Base-by-base conservation (phyloP, 176 grass and related monocot genomes). In the Guadua angustifolia region DNA sequence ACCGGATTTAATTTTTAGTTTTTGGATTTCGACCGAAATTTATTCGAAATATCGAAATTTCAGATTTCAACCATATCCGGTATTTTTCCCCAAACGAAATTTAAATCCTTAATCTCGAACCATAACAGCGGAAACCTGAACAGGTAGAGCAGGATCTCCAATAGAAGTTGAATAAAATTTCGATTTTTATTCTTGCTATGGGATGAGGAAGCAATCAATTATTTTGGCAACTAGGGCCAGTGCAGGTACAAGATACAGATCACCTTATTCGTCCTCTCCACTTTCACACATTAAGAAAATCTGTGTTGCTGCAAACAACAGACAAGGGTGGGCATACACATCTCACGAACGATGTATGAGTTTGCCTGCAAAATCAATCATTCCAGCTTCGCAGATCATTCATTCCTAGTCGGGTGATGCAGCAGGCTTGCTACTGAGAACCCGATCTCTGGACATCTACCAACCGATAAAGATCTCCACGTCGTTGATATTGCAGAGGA, bases 381-480 rank as follows among this genome's bases (percentile, higher is more conserved):
- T 3, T 19, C 29, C 60, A 66, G 58, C 47, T 60, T 59, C 59
- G 16, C 6, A 7, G 59, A 33, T 47, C 26, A 46, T 15, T 47
- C 26, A 46, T 15, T 51, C 14, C 52, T 51, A 7, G 9, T 70
- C 15, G 9, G 66, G 38, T 11, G 50, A 72, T 10, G 51, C 22
- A 14, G 25, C 19, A 79, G 33, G 21, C 61, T 42, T 9, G 40
- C 82, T 92, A 88, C 78, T 84, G 66, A 44, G 88, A 88, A 52
- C 61, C 73, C 5, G 85, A 68, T 49, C 88, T 89, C 70, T 99
- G 89, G 21, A 99, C 93, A 80, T 96, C 91, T 33, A 99, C 91
- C 88, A 99, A 39, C 60, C 88, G 93, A 39, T 96, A 99, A 9
- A 99, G 89, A 86, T 99, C 96, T 0, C 91, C 96, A 36, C 93